Evolutionary conservation across 257 asterid genomes (phyloP).

Genomic region (Asclepias syriaca): DNA sequence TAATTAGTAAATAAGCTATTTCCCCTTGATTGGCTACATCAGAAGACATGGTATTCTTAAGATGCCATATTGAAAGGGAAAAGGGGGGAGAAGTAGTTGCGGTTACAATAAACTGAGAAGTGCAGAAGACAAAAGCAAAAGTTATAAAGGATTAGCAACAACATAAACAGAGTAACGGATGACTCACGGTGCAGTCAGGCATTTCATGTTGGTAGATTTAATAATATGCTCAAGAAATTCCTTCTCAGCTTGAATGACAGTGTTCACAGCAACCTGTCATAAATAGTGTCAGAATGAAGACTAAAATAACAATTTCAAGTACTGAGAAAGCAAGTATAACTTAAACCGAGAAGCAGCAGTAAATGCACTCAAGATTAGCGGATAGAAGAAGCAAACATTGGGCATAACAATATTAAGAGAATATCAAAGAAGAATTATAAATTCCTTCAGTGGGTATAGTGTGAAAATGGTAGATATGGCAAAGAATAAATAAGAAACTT

Average conservation of each 20-base stretch:
- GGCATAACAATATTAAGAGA: not conserved
- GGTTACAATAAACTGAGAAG: not conserved
- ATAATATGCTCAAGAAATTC: conserved; percentile 92
- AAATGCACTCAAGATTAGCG: not conserved
- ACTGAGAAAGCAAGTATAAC: not conserved
- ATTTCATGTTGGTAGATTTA: conserved; percentile 95
- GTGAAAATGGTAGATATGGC: not conserved
- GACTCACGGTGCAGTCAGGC: conserved; percentile 87
- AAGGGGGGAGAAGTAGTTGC: not conserved
- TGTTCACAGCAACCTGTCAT: conserved; percentile 93
- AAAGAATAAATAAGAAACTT: not conserved
- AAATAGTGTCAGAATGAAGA: not conserved
- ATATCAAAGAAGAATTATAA: not conserved
- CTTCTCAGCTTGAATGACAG: conserved; percentile 77
- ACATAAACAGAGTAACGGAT: not conserved
- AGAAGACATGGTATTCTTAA: not conserved
- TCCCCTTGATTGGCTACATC: not conserved
- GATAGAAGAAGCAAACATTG: not conserved
- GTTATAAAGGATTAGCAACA: not conserved
- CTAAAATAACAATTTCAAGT: not conserved
- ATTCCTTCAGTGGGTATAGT: not conserved
- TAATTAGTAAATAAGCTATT: not conserved
- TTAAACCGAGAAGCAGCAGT: not conserved
- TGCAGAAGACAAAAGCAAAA: not conserved
- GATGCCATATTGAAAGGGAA: not conserved